These are phyloP conservation scores for Kewa caespitosa DNA, from an alignment of 179 eudicot genomes.

Conservation along the genomic window DNA sequence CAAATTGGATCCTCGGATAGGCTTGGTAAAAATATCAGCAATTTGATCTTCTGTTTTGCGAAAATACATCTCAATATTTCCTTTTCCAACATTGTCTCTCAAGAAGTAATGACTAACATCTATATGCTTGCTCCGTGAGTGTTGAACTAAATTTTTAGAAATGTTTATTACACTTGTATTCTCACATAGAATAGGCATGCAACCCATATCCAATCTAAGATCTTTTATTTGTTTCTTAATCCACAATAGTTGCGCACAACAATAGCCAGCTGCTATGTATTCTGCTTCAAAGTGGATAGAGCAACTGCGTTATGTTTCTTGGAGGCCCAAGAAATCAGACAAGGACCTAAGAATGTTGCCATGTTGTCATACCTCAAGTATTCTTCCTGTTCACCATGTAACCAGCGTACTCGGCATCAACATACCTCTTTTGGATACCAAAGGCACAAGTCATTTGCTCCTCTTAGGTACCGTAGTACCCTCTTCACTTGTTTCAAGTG, in stretches of 20 bases:
- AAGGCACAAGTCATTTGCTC: background rate
- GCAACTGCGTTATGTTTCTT: background rate
- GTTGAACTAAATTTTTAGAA: background rate
- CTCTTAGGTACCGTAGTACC: background rate
- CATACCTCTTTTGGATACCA: background rate
- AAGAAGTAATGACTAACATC: background rate
- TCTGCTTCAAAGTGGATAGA: background rate
- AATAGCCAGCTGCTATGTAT: background rate
- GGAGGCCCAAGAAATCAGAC: background rate
- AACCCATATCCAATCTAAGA: background rate
- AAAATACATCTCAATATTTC: no score
- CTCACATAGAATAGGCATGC: background rate
- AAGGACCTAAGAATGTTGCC: background rate
- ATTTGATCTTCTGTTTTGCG: no score
- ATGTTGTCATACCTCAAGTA: background rate
- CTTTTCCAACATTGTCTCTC: background rate
- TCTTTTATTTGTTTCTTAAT: background rate
- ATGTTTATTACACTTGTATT: background rate
- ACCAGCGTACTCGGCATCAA: background rate
- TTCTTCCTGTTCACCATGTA: background rate
- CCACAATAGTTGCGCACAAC: background rate
- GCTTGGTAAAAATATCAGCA: no score
- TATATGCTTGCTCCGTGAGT: background rate
- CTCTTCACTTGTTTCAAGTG: background rate
- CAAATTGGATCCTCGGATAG: no score